phyloP scores from a whole-genome alignment of 768 basidiomycete species.

The Naganishia kalamii region DNA sequence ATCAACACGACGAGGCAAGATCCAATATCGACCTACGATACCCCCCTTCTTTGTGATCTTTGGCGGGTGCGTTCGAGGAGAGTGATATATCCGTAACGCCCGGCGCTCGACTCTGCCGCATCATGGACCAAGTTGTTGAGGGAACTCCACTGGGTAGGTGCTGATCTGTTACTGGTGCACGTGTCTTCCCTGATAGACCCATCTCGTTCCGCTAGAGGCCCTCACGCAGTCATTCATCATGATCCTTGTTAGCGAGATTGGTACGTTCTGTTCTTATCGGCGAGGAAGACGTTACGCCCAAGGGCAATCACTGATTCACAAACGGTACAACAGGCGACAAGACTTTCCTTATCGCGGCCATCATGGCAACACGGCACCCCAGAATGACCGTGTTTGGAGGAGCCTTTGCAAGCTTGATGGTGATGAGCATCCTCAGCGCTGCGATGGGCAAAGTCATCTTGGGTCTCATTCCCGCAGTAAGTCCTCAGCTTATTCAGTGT shows the following conservation, averaged over 20 bases:
- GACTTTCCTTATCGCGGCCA: conserved; percentile 78
- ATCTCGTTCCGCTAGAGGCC: conserved; percentile 46
- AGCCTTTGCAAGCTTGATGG: conserved; percentile 74
- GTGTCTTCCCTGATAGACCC: background rate
- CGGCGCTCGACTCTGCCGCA: too few species aligned
- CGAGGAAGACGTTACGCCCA: background rate
- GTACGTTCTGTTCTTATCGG: background rate
- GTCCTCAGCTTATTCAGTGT: conserved; percentile 2
- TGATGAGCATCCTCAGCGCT: conserved; percentile 92
- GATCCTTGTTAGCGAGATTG: conserved; percentile 61
- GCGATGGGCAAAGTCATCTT: conserved; percentile 88
- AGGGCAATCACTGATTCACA: too few species aligned
- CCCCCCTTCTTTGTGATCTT: too few species aligned
- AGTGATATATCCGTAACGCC: too few species aligned
- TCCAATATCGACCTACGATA: too few species aligned
- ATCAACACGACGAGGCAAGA: too few species aligned
- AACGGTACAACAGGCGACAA: conserved; percentile 71
- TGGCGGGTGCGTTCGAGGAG: too few species aligned
- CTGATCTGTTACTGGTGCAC: background rate
- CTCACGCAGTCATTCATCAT: conserved; percentile 74
- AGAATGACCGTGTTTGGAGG: conserved; percentile 74
- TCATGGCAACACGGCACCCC: conserved; percentile 77
- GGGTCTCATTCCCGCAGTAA: conserved; percentile 62
- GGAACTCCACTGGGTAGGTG: conserved; percentile 23
- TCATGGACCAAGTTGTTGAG: background rate